A percentile compares a stretch with the other conserved stretches of the same genome.
Evolutionary conservation across 352 stramenopile genomes (phyloP).

Genomic region (Globisporangium acanthophoron): DNA sequence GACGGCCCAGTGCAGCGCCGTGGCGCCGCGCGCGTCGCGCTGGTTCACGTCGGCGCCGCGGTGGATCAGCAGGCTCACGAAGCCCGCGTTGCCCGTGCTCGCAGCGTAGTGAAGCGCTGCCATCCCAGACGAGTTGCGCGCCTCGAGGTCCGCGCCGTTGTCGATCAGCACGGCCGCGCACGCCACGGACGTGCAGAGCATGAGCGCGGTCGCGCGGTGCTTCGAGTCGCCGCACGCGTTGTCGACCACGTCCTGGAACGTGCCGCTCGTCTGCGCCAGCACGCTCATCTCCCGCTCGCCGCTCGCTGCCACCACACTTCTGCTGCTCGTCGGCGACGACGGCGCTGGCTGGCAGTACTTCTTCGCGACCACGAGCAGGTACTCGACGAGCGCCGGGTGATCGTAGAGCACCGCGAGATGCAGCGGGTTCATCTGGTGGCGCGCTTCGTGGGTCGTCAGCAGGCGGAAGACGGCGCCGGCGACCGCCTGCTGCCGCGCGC

Average conservation of each 20-base stretch:
- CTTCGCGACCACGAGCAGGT: constrained; percentile 38
- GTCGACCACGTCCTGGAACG: constrained; percentile 47
- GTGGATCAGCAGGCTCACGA: constrained; percentile 61
- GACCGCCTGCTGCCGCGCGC: constrained; percentile 2
- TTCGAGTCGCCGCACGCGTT: constrained; percentile 56
- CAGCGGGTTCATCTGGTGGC: constrained; percentile 73
- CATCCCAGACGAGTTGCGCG: constrained; percentile 74
- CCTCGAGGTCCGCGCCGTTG: constrained; percentile 37
- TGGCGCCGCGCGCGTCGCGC: constrained; percentile 60
- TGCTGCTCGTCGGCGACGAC: constrained; percentile 12
- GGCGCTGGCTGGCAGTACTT: constrained; percentile 29
- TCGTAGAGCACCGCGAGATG: constrained; percentile 75
- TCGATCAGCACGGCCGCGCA: constrained; percentile 52
- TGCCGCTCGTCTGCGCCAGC: background rate
- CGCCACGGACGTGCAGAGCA: constrained; percentile 70
- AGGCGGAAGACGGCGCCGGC: constrained; percentile 32
- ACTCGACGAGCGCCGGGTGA: constrained; percentile 55
- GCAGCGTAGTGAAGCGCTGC: constrained; percentile 76
- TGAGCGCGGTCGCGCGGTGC: constrained; percentile 63
- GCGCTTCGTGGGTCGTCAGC: constrained; percentile 57
- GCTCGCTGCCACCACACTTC: background rate
- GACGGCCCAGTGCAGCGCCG: constrained; percentile 74
- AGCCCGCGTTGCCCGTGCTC: constrained; percentile 68
- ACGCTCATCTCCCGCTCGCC: constrained; percentile 14
- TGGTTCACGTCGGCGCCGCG: constrained; percentile 66